phyloP scores from a whole-genome alignment of 2,329 filamentous ascomycete species.

The Sporothrix pallida region DNA sequence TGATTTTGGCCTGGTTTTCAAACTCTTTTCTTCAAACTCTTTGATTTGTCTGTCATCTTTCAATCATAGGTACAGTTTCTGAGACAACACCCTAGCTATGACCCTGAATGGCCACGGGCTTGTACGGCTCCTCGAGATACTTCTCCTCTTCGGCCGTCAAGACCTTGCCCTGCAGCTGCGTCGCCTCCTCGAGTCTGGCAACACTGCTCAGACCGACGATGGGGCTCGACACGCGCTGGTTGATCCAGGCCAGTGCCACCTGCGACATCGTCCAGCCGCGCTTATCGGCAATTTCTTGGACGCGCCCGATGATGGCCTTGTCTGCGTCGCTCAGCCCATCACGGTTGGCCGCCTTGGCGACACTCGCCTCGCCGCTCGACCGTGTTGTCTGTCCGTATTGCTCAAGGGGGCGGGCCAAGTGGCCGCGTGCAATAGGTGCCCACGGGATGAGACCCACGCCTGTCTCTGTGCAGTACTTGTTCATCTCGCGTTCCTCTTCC shows the following conservation, averaged over 20 bases:
- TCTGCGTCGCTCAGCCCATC: slow-evolving; percentile 38
- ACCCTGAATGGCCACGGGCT: slow-evolving; percentile 56
- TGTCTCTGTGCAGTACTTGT: slow-evolving; percentile 44
- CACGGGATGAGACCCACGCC: slow-evolving; percentile 49
- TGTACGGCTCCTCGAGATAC: slow-evolving; percentile 67
- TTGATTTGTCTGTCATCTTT: too few relatives aligned
- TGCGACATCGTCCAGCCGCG: slow-evolving; percentile 46
- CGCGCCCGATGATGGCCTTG: slow-evolving; percentile 38
- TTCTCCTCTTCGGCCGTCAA: slow-evolving; percentile 64
- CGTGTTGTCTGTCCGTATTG: slow-evolving; percentile 34
- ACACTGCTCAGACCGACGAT: slow-evolving; percentile 67
- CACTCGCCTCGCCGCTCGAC: slow-evolving; percentile 35
- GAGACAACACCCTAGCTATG: slow-evolving; percentile 36
- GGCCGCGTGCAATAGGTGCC: slow-evolving; percentile 46
- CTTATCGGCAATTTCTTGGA: slow-evolving; percentile 37
- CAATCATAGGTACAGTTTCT: too few relatives aligned
- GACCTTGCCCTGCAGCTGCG: slow-evolving; percentile 53
- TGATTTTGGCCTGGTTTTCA: too few relatives aligned
- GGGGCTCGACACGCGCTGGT: slow-evolving; percentile 59
- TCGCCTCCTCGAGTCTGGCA: slow-evolving; percentile 66
- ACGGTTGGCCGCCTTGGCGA: slow-evolving; percentile 15
- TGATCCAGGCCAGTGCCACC: slow-evolving; percentile 68
- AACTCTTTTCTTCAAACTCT: too few relatives aligned
- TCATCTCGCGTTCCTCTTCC: slow-evolving; percentile 58
- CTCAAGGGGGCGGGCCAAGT: slow-evolving; percentile 42